Evolutionary conservation across 768 basidiomycete species (phyloP).

Genomic region (Lentinula aciculospora): DNA sequence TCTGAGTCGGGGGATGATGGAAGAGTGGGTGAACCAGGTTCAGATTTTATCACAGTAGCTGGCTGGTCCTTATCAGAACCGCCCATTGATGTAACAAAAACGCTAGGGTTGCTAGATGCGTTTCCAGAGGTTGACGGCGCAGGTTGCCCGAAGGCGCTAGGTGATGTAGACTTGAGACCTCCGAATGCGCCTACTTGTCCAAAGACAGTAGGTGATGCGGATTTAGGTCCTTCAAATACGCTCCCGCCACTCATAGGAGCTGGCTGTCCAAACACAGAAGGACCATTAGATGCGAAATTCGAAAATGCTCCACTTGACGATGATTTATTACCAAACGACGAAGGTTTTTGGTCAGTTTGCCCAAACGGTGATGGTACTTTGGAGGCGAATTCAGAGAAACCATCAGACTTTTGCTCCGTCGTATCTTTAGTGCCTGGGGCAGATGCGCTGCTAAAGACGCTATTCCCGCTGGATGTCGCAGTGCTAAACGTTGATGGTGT

Average conservation of each 20-base stretch:
- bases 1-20: neutral
- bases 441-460: neutral
- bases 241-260: neutral
- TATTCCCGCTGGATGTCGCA: slow-evolving; percentile 7
- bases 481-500: slow-evolving; percentile 23
- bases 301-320: neutral
- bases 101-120: neutral
- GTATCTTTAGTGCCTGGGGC: neutral
- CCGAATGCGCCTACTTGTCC: slow-evolving; percentile 2
- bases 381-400: slow-evolving; percentile 4
- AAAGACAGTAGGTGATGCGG: neutral
- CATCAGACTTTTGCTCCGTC: neutral
- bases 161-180: neutral
- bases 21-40: neutral
- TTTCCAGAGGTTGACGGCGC: neutral
- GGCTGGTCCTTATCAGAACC: neutral
- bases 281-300: slow-evolving; percentile 2
- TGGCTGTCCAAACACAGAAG: slow-evolving; percentile 7
- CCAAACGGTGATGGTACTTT: neutral
- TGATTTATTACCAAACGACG: neutral
- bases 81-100: neutral
- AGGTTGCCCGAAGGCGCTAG: neutral
- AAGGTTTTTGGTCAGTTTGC: too few relatives aligned
- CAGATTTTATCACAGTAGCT: neutral
- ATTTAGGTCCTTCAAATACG: neutral